Evolutionary conservation across 805 yeast genomes (phyloP).

Genomic region (Pichia cephalocereana): DNA sequence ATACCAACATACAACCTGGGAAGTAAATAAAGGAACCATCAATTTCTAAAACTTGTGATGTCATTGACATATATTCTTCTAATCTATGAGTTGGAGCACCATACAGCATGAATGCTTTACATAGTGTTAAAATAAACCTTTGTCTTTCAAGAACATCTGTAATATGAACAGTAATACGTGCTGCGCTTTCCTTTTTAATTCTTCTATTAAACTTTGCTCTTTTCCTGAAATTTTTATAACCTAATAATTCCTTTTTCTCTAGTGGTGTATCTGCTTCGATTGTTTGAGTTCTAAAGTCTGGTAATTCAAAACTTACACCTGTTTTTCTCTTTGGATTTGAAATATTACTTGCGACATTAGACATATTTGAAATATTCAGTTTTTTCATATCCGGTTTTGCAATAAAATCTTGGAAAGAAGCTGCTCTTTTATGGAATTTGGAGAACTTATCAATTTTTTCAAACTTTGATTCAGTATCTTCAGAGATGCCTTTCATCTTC

Average conservation of each 20-base stretch:
- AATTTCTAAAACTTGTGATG: constrained; percentile 83
- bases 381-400: background rate
- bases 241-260: constrained; percentile 4
- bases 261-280: background rate
- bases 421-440: constrained; percentile 2
- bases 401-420: constrained; percentile 2
- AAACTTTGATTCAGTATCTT: background rate
- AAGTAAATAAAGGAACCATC: constrained; percentile 88
- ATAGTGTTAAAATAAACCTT: constrained; percentile 72
- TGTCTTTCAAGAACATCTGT: constrained; percentile 85
- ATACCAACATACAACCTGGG: constrained; percentile 92
- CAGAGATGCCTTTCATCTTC: background rate
- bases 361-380: too few relatives aligned
- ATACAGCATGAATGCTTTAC: constrained; percentile 83
- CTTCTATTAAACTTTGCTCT: constrained; percentile 19
- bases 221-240: constrained; percentile 16
- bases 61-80: constrained; percentile 89
- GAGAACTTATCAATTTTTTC: background rate
- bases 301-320: constrained; percentile 6
- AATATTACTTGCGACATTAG: too few relatives aligned
- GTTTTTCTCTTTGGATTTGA: background rate
- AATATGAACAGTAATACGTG: constrained; percentile 86
- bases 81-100: constrained; percentile 96
- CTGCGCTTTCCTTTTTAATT: constrained; percentile 34
- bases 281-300: constrained; percentile 5